These are phyloP conservation scores for Tricholoma flavovirens DNA, from an alignment of 768 basidiomycete species.

Conservation along the genomic window DNA sequence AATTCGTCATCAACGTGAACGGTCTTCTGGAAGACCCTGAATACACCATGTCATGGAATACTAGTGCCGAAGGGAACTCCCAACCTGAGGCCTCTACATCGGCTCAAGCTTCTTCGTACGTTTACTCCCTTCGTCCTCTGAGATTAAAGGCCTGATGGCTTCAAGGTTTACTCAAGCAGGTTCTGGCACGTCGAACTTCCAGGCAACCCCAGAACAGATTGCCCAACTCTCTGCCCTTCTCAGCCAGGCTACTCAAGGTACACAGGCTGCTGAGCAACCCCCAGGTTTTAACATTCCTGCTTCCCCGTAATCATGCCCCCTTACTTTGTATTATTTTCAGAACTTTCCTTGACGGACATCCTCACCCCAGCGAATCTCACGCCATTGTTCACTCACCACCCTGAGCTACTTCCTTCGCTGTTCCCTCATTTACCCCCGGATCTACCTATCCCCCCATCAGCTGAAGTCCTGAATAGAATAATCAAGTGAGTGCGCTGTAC, in stretches of 20 bases:
- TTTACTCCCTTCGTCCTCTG: conserved; percentile 3
- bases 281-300: conserved; percentile 16
- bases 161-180: conserved; percentile 13
- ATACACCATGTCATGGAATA: conserved; percentile 53
- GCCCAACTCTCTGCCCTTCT: conserved; percentile 54
- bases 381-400: conserved; percentile 66
- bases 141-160: neutral
- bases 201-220: conserved; percentile 60
- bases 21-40: conserved; percentile 63
- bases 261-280: conserved; percentile 28
- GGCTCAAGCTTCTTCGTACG: conserved; percentile 29
- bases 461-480: conserved; percentile 66
- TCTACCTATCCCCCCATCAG: conserved; percentile 61
- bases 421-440: conserved; percentile 82
- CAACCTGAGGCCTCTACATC: conserved; percentile 44
- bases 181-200: conserved; percentile 23
- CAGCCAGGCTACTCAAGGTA: conserved; percentile 22
- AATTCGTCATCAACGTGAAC: conserved; percentile 71
- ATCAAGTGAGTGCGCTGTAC: conserved; percentile 39
- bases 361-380: conserved; percentile 67
- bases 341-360: conserved; percentile 69
- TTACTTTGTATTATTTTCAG: conserved; percentile 22
- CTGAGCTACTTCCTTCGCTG: conserved; percentile 60
- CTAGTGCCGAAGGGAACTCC: conserved; percentile 25
- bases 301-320: neutral